A percentile compares a stretch with the other conserved stretches of the same genome.
phyloP scores from a whole-genome alignment of 495 filamentous ascomycete genomes.

The Aspergillus saccharolyticus region DNA sequence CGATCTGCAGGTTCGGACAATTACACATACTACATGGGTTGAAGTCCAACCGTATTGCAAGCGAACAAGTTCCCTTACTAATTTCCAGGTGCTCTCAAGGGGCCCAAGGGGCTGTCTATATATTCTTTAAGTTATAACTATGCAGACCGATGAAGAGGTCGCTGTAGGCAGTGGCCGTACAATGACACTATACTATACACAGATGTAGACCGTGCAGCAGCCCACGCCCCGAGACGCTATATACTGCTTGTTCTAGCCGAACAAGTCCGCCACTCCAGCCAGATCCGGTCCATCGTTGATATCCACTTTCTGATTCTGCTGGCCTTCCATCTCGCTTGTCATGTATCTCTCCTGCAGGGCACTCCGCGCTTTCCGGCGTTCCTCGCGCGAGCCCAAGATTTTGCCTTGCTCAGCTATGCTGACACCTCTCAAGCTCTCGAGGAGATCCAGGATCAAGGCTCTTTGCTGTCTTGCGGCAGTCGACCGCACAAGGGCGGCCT shows the following conservation, averaged over 20 bases:
- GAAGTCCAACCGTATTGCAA: neutral
- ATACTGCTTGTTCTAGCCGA: constrained; percentile 39
- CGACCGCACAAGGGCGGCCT: constrained; percentile 52
- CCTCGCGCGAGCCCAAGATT: constrained; percentile 50
- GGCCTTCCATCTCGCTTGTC: constrained; percentile 44
- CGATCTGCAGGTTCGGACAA: too few species aligned
- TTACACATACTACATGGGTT: neutral
- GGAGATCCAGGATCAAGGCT: constrained; percentile 76
- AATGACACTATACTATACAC: constrained; percentile 16
- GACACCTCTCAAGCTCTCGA: constrained; percentile 80
- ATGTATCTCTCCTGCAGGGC: constrained; percentile 55
- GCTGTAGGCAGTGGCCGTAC: constrained; percentile 2
- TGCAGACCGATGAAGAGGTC: constrained; percentile 3
- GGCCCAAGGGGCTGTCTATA: constrained; percentile 11
- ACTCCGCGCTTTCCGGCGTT: constrained; percentile 47
- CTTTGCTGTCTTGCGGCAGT: constrained; percentile 70
- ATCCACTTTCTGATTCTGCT: constrained; percentile 41
- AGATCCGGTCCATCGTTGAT: constrained; percentile 58
- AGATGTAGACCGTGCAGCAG: neutral
- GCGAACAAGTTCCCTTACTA: too few species aligned
- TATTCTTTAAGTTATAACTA: constrained; percentile 5
- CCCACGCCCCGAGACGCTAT: neutral
- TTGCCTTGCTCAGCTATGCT: constrained; percentile 92
- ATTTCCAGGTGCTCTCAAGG: neutral
- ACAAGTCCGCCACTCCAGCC: constrained; percentile 63